A percentile compares a stretch with the other conserved stretches of the same genome.
Evolutionary conservation across 345 rosid species (phyloP).

Genomic region (Cardamine occulta): DNA sequence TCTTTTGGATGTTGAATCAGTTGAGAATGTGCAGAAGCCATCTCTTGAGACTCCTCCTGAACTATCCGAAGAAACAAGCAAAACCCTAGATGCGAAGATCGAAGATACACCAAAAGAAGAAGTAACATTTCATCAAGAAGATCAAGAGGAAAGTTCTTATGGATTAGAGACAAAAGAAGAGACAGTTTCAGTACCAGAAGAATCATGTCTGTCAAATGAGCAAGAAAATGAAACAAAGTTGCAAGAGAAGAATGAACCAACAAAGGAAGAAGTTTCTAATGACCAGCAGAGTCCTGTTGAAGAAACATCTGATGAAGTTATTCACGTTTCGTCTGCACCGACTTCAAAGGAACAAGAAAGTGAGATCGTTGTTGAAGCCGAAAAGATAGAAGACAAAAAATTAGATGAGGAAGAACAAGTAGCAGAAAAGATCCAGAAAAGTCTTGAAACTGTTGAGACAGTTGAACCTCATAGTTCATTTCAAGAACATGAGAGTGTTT

Average conservation of each 20-base stretch:
- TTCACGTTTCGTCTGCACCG: constrained; percentile 15
- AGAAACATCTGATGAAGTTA: constrained; percentile 19
- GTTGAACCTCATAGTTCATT: constrained; percentile 28
- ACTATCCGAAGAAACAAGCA: constrained; percentile 33
- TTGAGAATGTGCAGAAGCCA: constrained; percentile 1
- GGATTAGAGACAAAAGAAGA: constrained; percentile 20
- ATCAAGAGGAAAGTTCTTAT: constrained; percentile 15
- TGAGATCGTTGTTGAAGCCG: not conserved
- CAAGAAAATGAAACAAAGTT: constrained; percentile 2
- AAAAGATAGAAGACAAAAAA: constrained; percentile 9
- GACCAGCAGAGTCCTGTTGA: constrained; percentile 17
- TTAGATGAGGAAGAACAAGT: constrained; percentile 23
- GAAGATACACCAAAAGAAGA: constrained; percentile 24
- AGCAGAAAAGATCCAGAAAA: constrained; percentile 24
- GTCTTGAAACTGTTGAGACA: not conserved
- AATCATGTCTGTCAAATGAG: constrained; percentile 13
- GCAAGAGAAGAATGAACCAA: constrained; percentile 26
- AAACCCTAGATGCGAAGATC: constrained; percentile 22
- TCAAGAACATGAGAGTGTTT: not conserved
- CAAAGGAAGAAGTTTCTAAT: not conserved
- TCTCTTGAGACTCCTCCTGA: constrained; percentile 9
- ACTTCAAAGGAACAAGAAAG: constrained; percentile 8
- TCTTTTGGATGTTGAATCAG: not conserved
- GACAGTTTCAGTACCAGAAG: constrained; percentile 19
- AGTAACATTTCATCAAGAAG: constrained; percentile 8